Evolutionary conservation across 345 rosid species (phyloP).

Genomic region (Syzygium oleosum): DNA sequence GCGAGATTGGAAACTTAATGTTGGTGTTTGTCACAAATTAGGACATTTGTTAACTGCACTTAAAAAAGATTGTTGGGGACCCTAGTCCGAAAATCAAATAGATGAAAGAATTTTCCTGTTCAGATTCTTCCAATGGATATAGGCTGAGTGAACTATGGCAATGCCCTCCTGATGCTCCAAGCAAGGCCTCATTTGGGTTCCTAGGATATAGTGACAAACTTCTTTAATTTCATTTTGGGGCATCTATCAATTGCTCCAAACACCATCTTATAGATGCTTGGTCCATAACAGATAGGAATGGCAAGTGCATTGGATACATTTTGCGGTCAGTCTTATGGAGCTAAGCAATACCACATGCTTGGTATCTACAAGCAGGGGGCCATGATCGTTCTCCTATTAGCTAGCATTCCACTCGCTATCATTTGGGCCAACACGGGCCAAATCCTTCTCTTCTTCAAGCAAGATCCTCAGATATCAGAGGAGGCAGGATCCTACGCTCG

Average conservation of each 20-base stretch:
- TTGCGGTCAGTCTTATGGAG: background rate
- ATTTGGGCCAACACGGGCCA: background rate
- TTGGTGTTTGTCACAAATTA: background rate
- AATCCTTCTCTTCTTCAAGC: background rate
- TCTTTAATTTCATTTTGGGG: background rate
- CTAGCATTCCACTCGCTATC: slow-evolving; percentile 10
- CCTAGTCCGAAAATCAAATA: background rate
- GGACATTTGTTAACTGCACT: background rate
- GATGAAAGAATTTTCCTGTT: background rate
- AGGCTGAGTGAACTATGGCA: background rate
- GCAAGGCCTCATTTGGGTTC: background rate
- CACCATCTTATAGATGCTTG: background rate
- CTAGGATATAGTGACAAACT: background rate
- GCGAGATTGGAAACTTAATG: background rate
- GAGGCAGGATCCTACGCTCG: background rate
- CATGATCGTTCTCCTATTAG: slow-evolving; percentile 10
- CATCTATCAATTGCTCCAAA: background rate
- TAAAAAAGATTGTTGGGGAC: background rate
- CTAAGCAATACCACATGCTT: slow-evolving; percentile 9
- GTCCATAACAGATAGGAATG: slow-evolving; percentile 13
- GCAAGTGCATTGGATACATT: background rate
- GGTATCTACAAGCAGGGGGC: slow-evolving; percentile 21
- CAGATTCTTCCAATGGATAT: background rate
- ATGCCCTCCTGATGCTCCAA: background rate
- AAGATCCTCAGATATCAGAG: background rate